Conservation (phyloP, 2,329 filamentous ascomycete genomes). For the Penicillium freii region DNA sequence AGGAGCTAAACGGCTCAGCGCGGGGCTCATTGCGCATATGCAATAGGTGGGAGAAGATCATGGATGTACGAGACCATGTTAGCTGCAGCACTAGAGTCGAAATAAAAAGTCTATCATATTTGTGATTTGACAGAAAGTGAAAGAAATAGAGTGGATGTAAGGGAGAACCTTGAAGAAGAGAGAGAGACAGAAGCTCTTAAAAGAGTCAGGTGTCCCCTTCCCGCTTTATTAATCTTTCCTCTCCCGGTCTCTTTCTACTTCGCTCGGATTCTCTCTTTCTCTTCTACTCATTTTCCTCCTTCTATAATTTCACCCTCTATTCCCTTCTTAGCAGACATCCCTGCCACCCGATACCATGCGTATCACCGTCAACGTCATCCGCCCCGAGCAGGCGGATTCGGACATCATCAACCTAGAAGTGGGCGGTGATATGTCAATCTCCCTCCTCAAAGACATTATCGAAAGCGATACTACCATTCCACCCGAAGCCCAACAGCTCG, state of each 20-base stretch:
- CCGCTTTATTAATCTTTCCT: constrained; percentile 7
- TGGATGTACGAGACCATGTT: neutral
- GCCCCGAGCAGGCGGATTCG: constrained; percentile 63
- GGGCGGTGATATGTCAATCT: constrained; percentile 76
- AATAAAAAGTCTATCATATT: constrained; percentile 1
- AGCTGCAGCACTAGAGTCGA: neutral
- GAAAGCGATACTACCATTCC: constrained; percentile 77
- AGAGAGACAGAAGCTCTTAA: neutral
- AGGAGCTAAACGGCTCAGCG: constrained; percentile 3
- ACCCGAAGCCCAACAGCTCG: constrained; percentile 73
- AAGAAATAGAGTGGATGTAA: constrained; percentile 8
- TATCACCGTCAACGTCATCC: constrained; percentile 81
- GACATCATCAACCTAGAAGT: constrained; percentile 81
- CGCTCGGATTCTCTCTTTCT: neutral
- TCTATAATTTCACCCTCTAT: neutral
- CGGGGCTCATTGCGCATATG: constrained; percentile 4
- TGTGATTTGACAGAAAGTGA: neutral
- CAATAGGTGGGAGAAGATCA: constrained; percentile 2
- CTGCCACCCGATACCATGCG: constrained; percentile 56
- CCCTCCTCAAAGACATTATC: constrained; percentile 82
- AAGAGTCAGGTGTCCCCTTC: constrained; percentile 7
- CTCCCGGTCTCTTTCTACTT: neutral
- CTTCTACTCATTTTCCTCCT: neutral
- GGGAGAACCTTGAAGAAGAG: constrained; percentile 1
- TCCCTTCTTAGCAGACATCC: neutral